Evolutionary conservation across 805 yeast species (phyloP), one percentile per base, ranked within the genome.

Genomic region (Saccharomyces mikatae): DNA sequence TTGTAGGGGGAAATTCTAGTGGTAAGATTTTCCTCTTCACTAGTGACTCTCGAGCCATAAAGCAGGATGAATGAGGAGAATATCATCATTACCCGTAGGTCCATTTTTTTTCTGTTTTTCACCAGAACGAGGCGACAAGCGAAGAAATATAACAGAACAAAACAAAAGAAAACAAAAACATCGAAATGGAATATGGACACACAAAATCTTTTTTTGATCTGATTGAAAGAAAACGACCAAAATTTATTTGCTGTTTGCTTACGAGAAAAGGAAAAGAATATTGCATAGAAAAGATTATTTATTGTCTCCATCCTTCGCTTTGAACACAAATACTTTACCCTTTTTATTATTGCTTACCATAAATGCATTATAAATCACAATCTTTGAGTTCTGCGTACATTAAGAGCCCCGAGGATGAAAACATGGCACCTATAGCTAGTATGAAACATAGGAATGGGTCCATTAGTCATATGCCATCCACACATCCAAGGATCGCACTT

Each of bases 1-100:
- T 87, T 4, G 90, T 81, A 2, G 99, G 99, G 0, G 98, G 96
- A 9, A 87, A 91, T 56, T 94, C 97, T 22, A 87, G 95, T 63
- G 98, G 98, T 6, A 91, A 91, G 64, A 83, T 84, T 0, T 88
- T 86, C 65, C 67, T 89, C 52, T 87, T 68, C 51, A 58, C 69
- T 13, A 63, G 62, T 47, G 52, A 55, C 26, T 41, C 31, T 10
- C 30, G 36, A 30, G 46, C 41, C 30, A 31, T 22, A 49, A 50
- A 41, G 27, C 47, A 41, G 22, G 30, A 56, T 36, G 52, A 53
- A 27, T 47, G 54, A 44, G 44, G 28, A 3, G 22, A 27, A 41
- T 46, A 17, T 10, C 11, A 24, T 46, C 24, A 9, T 21, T 48
- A 22, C 49, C 29, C 24, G 31, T 26, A 30, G 21, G 14, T n/a